Percentiles rank a stretch among this genome's conserved stretches.
phyloP scores from a whole-genome alignment of 441 rosid genomes.

The Populus hybrid region DNA sequence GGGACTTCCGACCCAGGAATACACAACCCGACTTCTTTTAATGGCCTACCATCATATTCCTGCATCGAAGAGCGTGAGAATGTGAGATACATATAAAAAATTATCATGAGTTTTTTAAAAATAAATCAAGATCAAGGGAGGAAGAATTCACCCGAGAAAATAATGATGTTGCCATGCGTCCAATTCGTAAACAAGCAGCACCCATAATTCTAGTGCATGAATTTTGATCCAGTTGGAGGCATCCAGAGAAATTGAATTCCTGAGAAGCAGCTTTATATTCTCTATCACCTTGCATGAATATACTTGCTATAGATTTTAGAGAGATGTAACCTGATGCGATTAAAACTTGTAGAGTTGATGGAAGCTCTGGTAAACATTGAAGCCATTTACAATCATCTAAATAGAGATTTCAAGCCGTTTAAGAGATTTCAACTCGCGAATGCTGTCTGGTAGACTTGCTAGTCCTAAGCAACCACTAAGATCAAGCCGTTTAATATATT shows the following conservation, averaged over 20 bases:
- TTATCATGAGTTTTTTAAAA: too few species aligned
- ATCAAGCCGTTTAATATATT: too few species aligned
- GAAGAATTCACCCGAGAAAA: too few species aligned
- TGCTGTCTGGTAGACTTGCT: too few species aligned
- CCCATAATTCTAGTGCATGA: not conserved
- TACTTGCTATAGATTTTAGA: conserved; percentile 8
- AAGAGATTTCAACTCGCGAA: too few species aligned
- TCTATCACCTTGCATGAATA: not conserved
- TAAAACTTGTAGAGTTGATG: not conserved
- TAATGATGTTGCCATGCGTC: too few species aligned
- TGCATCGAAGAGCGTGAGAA: not conserved
- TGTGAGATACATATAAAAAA: not conserved
- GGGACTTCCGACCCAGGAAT: not conserved
- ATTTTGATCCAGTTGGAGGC: not conserved
- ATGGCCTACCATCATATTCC: rapidly evolving
- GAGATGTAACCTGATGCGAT: not conserved
- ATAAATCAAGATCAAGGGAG: too few species aligned
- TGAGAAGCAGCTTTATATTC: not conserved
- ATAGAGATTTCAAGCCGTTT: too few species aligned
- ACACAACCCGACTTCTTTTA: not conserved
- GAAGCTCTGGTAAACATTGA: not conserved
- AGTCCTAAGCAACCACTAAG: too few species aligned
- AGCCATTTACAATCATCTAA: not conserved
- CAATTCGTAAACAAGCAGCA: not conserved
- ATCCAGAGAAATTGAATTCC: not conserved